Conservation (phyloP, 345 rosid species). For the Eucalyptus caleyi region DNA sequence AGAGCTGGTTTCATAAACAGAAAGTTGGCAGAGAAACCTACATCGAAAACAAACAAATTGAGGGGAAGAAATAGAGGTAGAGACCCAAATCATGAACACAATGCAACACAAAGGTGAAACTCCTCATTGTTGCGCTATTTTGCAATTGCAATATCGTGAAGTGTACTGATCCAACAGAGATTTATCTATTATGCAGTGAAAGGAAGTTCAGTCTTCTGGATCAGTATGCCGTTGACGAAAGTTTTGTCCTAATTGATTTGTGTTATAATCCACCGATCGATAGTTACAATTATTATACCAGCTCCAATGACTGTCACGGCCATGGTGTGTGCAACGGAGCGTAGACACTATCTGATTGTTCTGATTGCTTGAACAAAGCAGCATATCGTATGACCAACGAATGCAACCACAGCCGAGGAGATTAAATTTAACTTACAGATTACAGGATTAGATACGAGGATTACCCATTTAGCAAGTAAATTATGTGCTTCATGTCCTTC, state of each 20-base stretch:
- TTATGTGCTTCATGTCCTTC: neutral
- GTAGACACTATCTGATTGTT: neutral
- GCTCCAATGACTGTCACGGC: neutral
- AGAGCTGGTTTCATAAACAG: neutral
- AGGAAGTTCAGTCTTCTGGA: neutral
- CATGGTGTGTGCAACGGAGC: neutral
- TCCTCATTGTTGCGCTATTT: neutral
- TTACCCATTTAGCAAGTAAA: neutral
- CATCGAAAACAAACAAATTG: neutral
- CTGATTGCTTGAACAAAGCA: neutral
- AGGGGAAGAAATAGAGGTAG: neutral
- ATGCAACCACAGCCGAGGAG: neutral
- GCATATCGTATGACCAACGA: neutral
- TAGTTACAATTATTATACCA: neutral
- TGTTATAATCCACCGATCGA: neutral
- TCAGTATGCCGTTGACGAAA: neutral
- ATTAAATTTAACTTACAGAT: neutral
- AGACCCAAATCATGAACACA: neutral
- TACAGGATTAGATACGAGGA: neutral
- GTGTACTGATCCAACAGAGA: neutral
- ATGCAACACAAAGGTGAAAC: neutral
- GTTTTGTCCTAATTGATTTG: neutral
- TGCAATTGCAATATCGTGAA: neutral
- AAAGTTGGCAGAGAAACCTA: neutral
- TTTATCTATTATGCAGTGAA: neutral